A percentile compares a stretch with the other conserved stretches of the same genome.
Evolutionary conservation across 1,284 basidiomycete species (phyloP).

Genomic region (Tylopilus orsonianus): DNA sequence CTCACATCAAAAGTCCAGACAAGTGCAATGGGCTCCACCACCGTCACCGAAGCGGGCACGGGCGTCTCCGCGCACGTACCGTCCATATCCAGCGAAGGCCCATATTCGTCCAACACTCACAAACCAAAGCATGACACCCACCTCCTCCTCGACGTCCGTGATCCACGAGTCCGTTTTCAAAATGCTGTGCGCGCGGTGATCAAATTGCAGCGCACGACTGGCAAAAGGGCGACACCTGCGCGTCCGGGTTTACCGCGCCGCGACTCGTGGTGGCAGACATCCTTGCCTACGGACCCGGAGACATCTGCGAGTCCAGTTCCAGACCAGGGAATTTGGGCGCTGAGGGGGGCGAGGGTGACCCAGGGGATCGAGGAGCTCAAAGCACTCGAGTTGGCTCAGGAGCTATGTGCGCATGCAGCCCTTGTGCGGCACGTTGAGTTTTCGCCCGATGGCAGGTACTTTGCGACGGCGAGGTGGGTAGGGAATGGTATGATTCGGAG

Average conservation of each 20-base stretch:
- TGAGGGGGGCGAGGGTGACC: conserved; percentile 53
- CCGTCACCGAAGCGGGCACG: background rate
- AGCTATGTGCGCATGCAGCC: conserved; percentile 35
- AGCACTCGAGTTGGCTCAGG: conserved; percentile 54
- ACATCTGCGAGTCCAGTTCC: conserved; percentile 34
- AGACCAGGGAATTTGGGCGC: conserved; percentile 38
- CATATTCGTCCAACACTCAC: background rate
- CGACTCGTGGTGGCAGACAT: conserved; percentile 32
- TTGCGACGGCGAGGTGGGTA: conserved; percentile 38
- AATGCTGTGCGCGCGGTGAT: conserved; percentile 34
- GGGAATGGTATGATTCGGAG: background rate
- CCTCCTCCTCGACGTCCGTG: conserved; percentile 23
- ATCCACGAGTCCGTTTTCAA: conserved; percentile 32
- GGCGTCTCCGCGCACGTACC: background rate
- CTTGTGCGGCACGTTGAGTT: conserved; percentile 40
- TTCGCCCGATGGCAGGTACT: conserved; percentile 38
- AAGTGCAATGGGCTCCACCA: background rate
- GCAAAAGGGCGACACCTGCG: conserved; percentile 16
- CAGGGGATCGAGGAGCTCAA: conserved; percentile 57
- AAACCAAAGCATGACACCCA: conserved; percentile 12
- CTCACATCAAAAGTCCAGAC: background rate
- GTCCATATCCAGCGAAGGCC: conserved; percentile 9
- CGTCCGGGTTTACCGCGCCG: conserved; percentile 28
- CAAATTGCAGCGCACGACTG: conserved; percentile 31
- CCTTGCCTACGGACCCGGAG: conserved; percentile 18